These are phyloP conservation scores for Fraxinus baroniana DNA, from an alignment of 305 asterid genomes.

Conservation along the genomic window DNA sequence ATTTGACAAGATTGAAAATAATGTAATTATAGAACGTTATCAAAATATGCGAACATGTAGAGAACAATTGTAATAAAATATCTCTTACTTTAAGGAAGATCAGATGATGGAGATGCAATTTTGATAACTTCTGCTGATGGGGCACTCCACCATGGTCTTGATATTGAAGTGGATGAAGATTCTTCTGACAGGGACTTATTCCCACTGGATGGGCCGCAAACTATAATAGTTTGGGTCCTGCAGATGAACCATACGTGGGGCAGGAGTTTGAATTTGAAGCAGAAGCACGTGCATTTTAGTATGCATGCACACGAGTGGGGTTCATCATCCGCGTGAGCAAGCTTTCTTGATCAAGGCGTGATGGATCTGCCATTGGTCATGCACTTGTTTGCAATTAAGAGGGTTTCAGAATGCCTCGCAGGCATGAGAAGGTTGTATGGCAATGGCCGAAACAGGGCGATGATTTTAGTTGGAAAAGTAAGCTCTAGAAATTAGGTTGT, in stretches of 20 bases:
- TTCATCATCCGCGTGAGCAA: conserved; percentile 90
- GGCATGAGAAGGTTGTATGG: conserved; percentile 81
- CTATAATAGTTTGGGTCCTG: conserved; percentile 41
- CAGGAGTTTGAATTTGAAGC: conserved; percentile 96
- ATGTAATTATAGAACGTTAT: too few species aligned
- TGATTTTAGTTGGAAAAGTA: conserved; percentile 84
- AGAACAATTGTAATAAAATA: too few species aligned
- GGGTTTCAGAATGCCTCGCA: conserved; percentile 89
- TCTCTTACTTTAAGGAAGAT: conserved; percentile 19
- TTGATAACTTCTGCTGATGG: conserved; percentile 57
- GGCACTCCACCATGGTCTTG: conserved; percentile 51
- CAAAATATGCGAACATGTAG: too few species aligned
- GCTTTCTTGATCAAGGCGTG: conserved; percentile 94
- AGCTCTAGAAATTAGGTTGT: conserved; percentile 81
- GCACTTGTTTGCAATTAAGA: conserved; percentile 97
- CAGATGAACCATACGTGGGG: conserved; percentile 77
- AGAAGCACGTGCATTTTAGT: conserved; percentile 87
- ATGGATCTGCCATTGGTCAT: conserved; percentile 94
- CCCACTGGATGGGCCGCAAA: conserved; percentile 58
- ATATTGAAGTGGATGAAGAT: conserved; percentile 65
- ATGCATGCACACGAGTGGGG: conserved; percentile 79
- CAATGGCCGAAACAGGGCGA: conserved; percentile 94
- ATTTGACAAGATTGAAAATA: too few species aligned
- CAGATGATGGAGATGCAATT: conserved; percentile 49
- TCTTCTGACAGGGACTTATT: conserved; percentile 55